Base-by-base conservation (phyloP, 345 rosid genomes). In the Draba incana region DNA sequence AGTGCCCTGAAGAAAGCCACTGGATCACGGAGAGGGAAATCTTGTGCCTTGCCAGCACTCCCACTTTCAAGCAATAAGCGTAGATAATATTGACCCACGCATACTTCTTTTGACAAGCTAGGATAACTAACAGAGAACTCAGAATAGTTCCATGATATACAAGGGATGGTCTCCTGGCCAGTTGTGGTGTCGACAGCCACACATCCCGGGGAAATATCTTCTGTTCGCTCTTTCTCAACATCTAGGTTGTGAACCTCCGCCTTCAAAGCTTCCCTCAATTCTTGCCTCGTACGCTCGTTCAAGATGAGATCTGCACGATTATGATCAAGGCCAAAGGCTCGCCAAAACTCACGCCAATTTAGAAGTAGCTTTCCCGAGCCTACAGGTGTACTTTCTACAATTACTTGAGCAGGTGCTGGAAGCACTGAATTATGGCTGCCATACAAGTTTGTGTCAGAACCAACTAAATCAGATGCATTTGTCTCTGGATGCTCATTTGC, bases 261-360 rank as follows among this genome's bases (percentile, higher is more conserved):
- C 79, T 88, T 86, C 89, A 94, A 84, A 58, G 92, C 93, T 80
- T 94, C 99, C 78, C 93, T 86, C 74, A 94, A 73, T 79, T 94
- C 99, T 79, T 91, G 99, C 78, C 99, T 84, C 20, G 97, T 89
- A 65, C 98, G 98, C 74, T 94, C 99, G 53, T 94, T 94, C 99
- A 98, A 94, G 69, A 94, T 88, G 65, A 94, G 87, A 83, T 94
- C 99, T 3, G 99, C 99, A 77, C 99, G 97, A 78, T 94, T 89
- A 80, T 91, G 97, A 64, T 94, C 99, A 68, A 91, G 98, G 79
- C 97, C 85, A 79, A 94, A 91, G 67, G 98, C 99, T 68, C 95
- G 85, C 99, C 99, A 94, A 73, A 94, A 92, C 76, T 94, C 96
- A 57, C 91, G 85, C 99, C 99, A 94, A 76, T 94, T 94, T 58